Conservation (phyloP, 768 basidiomycete genomes). For the Suillus decipiens region DNA sequence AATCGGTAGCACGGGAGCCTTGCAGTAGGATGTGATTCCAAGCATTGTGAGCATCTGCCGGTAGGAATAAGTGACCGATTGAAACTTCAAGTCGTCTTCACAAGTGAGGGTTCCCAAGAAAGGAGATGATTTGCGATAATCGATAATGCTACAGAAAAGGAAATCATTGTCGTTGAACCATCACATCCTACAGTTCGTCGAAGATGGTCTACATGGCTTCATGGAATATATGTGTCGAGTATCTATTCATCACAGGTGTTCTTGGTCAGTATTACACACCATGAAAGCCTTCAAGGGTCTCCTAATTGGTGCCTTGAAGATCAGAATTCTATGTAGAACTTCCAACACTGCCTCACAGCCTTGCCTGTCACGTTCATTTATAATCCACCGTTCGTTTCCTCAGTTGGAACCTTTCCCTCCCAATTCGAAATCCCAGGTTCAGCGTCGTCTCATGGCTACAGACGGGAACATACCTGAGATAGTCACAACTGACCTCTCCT, state of each 20-base stretch:
- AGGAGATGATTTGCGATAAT: slow-evolving; percentile 1
- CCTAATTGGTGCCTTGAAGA: slow-evolving; percentile 1
- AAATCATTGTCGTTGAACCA: neutral
- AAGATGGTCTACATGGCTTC: too few relatives aligned
- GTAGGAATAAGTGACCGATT: neutral
- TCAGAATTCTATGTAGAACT: slow-evolving; percentile 25
- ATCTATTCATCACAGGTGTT: neutral
- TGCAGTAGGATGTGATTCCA: neutral
- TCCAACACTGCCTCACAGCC: slow-evolving; percentile 15
- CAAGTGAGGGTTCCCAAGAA: neutral
- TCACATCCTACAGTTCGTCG: too few relatives aligned
- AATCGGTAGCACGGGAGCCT: slow-evolving; percentile 5
- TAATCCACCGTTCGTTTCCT: neutral
- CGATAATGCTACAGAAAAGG: neutral
- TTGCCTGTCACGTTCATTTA: neutral
- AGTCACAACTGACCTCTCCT: slow-evolving; percentile 38
- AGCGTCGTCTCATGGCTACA: slow-evolving; percentile 18
- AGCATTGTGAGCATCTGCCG: too few relatives aligned
- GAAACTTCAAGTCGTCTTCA: too few relatives aligned
- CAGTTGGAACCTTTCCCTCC: neutral
- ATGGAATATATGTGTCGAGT: too few relatives aligned
- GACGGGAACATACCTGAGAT: slow-evolving; percentile 34
- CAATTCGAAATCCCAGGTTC: neutral
- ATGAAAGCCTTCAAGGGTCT: neutral
- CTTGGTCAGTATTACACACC: neutral